Base-by-base conservation (phyloP, 2,329 filamentous ascomycete genomes). In the Pochonia chlamydosporia region DNA sequence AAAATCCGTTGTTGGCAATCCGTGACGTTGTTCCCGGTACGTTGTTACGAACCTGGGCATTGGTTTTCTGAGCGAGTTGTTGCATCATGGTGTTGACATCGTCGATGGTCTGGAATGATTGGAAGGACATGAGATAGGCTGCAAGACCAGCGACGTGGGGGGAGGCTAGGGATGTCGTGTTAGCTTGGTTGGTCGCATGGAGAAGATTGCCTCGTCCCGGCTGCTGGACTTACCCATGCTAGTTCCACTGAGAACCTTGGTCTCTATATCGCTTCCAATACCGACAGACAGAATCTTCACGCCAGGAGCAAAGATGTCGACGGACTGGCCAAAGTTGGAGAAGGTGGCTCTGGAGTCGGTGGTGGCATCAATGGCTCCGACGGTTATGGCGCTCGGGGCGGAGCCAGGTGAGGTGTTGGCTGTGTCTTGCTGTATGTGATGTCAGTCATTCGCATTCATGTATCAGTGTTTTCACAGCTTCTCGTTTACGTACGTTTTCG, bases 81-180 rank as follows among this genome's bases (percentile, higher is more conserved):
- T 74, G 75, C 59, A 84, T 74, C 47, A 81, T 71, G 11, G 58
- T 65, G 35, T 61, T 64, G 21, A 76, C 68, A 23, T 59, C 49
- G 16, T 46, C 40, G n/a, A 62, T 54, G 42, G 65, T 63, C 7
- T 63, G 69, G 51, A 82, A 62, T 45, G 63, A 57, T 65, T 81
- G 75, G 46, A 81, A 71, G 44, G 67, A 57, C 69, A 87, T 81
- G 26, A 88, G 67, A 64, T 87, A 88, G 24, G 82, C 82, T 13
- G 80, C 81, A 3, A 88, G 70, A 41, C 85, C 85, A 41, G 80
- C 76, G 46, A 87, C 74, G 60, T 87, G 83, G 2, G 84, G 84
- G 11, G 76, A 75, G 23, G 84, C 82, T 67, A 18, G 5, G 4
- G 3, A 26, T 4, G n/a, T n/a, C 37, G 23, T 8, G 37, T 40